Percentiles rank a stretch among this genome's conserved stretches.
Evolutionary conservation across 106 monocot genomes (phyloP).

Genomic region (Amphibolis antarctica): DNA sequence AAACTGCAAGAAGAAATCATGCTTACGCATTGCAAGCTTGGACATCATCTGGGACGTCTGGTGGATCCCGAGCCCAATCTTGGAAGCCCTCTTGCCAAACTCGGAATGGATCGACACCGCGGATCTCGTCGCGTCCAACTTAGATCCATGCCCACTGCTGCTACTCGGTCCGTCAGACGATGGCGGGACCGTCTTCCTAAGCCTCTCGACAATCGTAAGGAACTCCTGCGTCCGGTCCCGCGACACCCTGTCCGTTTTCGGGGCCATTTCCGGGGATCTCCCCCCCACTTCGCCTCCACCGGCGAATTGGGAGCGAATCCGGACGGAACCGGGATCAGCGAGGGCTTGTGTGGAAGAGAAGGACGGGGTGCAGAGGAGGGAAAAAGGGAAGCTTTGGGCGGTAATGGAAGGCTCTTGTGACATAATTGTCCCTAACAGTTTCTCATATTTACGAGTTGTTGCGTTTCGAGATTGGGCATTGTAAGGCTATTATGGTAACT

Average conservation of each 20-base stretch:
- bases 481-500: too few species aligned
- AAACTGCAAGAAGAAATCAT: neutral
- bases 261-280: neutral
- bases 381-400: neutral
- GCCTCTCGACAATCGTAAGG: constrained; percentile 34
- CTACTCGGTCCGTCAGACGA: constrained; percentile 11
- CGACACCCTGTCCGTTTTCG: neutral
- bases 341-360: neutral
- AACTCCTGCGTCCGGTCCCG: constrained; percentile 44
- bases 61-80: constrained; percentile 81
- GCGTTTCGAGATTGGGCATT: too few species aligned
- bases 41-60: constrained; percentile 83
- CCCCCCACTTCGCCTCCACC: neutral
- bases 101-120: constrained; percentile 50
- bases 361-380: neutral
- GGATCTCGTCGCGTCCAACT: constrained; percentile 23
- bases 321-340: neutral
- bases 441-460: too few species aligned
- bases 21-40: constrained; percentile 66
- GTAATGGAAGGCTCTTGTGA: neutral
- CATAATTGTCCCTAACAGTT: neutral
- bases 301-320: neutral
- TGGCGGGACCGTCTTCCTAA: constrained; percentile 14
- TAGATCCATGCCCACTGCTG: constrained; percentile 14
- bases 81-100: constrained; percentile 68